A percentile compares a stretch with the other conserved stretches of the same genome.
Evolutionary conservation across 352 stramenopile genomes (phyloP).

Genomic region (Pythium oligandrum): DNA sequence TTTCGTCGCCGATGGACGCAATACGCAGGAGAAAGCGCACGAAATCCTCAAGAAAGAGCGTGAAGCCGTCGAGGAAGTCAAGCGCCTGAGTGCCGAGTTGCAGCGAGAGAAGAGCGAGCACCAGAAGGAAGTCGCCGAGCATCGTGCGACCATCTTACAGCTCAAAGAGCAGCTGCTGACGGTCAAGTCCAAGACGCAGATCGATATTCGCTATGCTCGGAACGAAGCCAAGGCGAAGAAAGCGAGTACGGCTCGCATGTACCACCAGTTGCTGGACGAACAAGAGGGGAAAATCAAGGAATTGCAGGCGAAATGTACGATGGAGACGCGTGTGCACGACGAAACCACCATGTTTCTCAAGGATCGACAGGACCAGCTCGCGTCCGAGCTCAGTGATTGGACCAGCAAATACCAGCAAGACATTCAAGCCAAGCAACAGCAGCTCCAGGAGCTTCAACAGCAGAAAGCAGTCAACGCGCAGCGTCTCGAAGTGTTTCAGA

Average conservation of each 20-base stretch:
- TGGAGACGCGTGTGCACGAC: constrained; percentile 68
- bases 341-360: constrained; percentile 79
- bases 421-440: constrained; percentile 59
- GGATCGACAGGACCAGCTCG: constrained; percentile 67
- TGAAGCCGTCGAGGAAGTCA: constrained; percentile 83
- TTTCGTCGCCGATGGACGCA: constrained; percentile 77
- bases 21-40: constrained; percentile 62
- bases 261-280: constrained; percentile 77
- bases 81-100: constrained; percentile 78
- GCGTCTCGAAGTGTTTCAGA: constrained; percentile 60
- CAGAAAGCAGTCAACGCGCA: constrained; percentile 53
- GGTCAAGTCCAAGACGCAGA: constrained; percentile 81
- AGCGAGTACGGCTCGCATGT: constrained; percentile 69
- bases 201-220: constrained; percentile 74
- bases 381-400: constrained; percentile 63
- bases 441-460: constrained; percentile 53
- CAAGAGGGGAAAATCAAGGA: constrained; percentile 67
- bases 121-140: constrained; percentile 68
- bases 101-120: constrained; percentile 72
- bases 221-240: constrained; percentile 85
- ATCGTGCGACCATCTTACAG: constrained; percentile 59
- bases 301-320: constrained; percentile 50
- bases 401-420: constrained; percentile 79
- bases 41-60: constrained; percentile 85
- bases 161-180: constrained; percentile 83